Evolutionary conservation across 2,329 filamentous ascomycete species (phyloP), one percentile per base, ranked within the genome.

Genomic region (Trichoderma aggressivum): DNA sequence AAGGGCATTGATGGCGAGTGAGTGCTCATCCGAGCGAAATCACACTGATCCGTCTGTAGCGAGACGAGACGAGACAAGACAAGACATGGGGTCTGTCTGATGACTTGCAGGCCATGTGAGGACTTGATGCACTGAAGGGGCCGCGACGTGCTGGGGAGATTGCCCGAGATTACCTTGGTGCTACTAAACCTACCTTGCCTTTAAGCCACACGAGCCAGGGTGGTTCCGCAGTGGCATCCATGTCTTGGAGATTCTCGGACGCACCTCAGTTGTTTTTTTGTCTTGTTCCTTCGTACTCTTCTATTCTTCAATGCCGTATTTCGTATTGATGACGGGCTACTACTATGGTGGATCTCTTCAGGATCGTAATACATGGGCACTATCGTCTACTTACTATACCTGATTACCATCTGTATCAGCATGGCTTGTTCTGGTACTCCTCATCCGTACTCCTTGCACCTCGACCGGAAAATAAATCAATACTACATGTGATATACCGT

Each of bases 131-230:
- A 30, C 66, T 60, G 39, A 62, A 55, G 36, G 39, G 59, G 60
- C 47, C 58, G 34, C 60, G 65, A 64, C 68, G 64, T 55, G 32
- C 47, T 70, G 63, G 70, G 70, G 70, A 71, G 70, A 71, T 71
- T 71, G 70, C 70, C 70, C 70, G 70, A 71, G 70, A 71, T 71
- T 71, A 71, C 32, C 47, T 53, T 58, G 59, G 39, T 70, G 67
- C 62, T 60, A 43, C 62, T 60, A 21, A 56, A 62, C 56, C 50
- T 28, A 28, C 26, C 26, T 3, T 28, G 39, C 62, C 55, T 34
- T 62, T 34, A 71, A 71, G 58, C 70, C 70, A 71, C 70, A 67
- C n/a, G 39, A 34, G 24, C 62, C 32, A 43, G 63, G 70, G 62
- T 43, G 67, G 7, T 16, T 14, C 16, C 34, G 50, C 26, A 58